Base-by-base conservation (phyloP, 805 yeast genomes). In the Lipomyces oligophaga region DNA sequence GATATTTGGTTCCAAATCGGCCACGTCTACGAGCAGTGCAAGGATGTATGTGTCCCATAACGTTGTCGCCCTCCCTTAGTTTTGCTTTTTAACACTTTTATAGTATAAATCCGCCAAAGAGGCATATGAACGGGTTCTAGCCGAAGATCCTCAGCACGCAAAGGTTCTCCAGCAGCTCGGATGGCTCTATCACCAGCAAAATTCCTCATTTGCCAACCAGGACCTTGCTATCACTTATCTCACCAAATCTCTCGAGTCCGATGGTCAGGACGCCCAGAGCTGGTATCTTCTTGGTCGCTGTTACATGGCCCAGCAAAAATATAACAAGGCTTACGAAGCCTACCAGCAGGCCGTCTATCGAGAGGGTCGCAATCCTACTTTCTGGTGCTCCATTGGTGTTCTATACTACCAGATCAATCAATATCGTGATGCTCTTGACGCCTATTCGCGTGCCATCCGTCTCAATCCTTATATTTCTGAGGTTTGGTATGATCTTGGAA, bases 1-100 rank as follows among this genome's bases (percentile, higher is more conserved):
- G 98, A 93, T 64, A 94, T 93, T 44, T 93, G 97, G 97, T 93
- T 93, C 71, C 98, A 93, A 69, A 85, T 93, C 54, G 98, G 98
- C 33, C 84, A 88, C 26, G 97, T 93, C 1, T 75, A 93, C 59
- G 98, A 93, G 66, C 95, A 85, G 63, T 90, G 85, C 69, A 81
- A 87, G 60, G 96, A 88, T 62, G 53, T 48, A 40, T 3, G 53
- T 15, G 3, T 30, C 25, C 21, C n/a, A 16, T 32, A 20, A 16
- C 16, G 11, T n/a, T 11, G 16, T 25, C 22, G 7, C 10, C 32
- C 10, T 34, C 18, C 5, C 27, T 4, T 32, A 24, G 7, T 20
- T 15, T 19, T 5, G 30, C 21, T 13, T 28, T 3, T 26, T 40
- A 21, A 25, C 11, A 19, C 4, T 30, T 20, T 11, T n/a, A 32